Percentiles rank a stretch among this genome's conserved stretches.
phyloP scores from a whole-genome alignment of 2,329 filamentous ascomycete genomes.

The Venturia oleaginea region DNA sequence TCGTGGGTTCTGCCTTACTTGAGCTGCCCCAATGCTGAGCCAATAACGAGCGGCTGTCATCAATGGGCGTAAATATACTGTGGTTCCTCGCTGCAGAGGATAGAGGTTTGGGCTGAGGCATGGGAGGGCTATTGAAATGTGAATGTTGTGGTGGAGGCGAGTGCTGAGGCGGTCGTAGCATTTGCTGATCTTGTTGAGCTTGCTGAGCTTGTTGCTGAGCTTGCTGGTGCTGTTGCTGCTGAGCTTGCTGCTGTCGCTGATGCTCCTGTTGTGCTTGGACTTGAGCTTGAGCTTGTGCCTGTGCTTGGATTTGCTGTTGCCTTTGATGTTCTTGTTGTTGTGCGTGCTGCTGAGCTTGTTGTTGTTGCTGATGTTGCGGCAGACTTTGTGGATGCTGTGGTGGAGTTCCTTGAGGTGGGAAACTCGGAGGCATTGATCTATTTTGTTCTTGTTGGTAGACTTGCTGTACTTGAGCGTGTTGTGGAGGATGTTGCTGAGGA shows the following conservation, averaged over 20 bases:
- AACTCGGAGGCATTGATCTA: conserved; percentile 7
- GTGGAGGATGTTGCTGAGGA: conserved; percentile 27
- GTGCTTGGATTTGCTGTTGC: conserved; percentile 39
- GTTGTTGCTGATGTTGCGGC: conserved; percentile 30
- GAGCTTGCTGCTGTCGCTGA: conserved; percentile 27
- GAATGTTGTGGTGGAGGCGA: conserved; percentile 35
- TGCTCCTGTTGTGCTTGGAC: conserved; percentile 37
- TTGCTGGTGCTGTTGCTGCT: conserved; percentile 43
- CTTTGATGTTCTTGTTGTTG: conserved; percentile 74
- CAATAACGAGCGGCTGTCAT: conserved; percentile 80
- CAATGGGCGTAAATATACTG: conserved; percentile 96
- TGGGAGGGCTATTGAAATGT: conserved; percentile 44
- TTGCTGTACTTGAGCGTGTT: conserved; percentile 48
- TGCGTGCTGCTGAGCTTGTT: conserved; percentile 51
- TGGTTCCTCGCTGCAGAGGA: conserved; percentile 56
- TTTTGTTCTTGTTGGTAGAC: conserved; percentile 31
- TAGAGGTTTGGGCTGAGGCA: conserved; percentile 55
- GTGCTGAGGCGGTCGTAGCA: conserved; percentile 38
- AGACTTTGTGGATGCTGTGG: conserved; percentile 32
- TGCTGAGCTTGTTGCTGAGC: conserved; percentile 38
- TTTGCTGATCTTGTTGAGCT: conserved; percentile 27
- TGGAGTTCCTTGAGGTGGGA: conserved; percentile 17
- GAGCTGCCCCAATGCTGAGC: conserved; percentile 61
- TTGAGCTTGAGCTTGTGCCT: conserved; percentile 39
- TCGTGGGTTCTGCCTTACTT: conserved; percentile 36